Evolutionary conservation across 2,329 filamentous ascomycete species (phyloP), one percentile per base, ranked within the genome.

Genomic region (Trichophyton verrucosum): DNA sequence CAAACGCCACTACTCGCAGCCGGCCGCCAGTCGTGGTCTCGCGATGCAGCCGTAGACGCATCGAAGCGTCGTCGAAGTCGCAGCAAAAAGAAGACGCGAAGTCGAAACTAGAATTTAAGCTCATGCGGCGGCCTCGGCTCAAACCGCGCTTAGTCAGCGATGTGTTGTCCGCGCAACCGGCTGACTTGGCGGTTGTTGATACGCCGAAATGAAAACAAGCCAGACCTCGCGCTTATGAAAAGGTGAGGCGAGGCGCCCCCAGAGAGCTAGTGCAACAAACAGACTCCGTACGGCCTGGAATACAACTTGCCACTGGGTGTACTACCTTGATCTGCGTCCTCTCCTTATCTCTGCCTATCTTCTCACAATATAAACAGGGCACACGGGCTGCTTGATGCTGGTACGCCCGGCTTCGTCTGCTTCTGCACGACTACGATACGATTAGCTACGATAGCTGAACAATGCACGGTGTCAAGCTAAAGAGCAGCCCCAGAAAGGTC

Each of bases 401-500:
- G 6, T 30, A 55, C 33, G 24, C 30, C 5, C n/a, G 5, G 17
- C 51, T n/a, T n/a, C n/a, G 27, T 55, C 51, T 55, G 22, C 20
- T 53, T 55, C 27, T 17, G 3, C 33, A 55, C 27, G 7, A 15
- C 36, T 38, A 38, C 33, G 33, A 13, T 38, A 30, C 27, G 27
- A 7, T 30, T 30, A 30, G 27, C 27, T 30, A 30, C 27, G 27
- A 7, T 5, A 8, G 27, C 27, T 30, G 1, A 13, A 24, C 40
- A 17, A 57, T 57, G 55, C 20, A 57, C 22, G 55, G 55, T 8
- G 55, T 44, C 17, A 57, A 44, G 63, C 63, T 70, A 57, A 71
- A 69, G 63, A 67, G 71, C 47, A 66, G 68, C 60, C 70, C 73
- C 59, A 72, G 76, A 65, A 78, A 77, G 70, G 73, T 76, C 61